Conservation (phyloP, 2,329 filamentous ascomycete genomes). For the Fusarium sp. region DNA sequence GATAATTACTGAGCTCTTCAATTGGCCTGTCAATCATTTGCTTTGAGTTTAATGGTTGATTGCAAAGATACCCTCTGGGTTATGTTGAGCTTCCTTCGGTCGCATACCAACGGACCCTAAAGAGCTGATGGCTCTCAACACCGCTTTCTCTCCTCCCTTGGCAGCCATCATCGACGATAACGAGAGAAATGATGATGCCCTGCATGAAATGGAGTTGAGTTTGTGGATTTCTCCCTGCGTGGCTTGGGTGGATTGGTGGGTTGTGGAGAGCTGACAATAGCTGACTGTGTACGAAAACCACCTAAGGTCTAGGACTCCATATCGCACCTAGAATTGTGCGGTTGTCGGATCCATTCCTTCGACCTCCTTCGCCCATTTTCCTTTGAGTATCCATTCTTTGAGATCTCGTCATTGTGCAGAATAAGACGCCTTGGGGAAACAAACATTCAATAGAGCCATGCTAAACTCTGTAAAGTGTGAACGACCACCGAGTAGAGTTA, state of each 20-base stretch:
- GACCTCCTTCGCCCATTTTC: slow-evolving; percentile 18
- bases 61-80: not conserved
- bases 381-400: slow-evolving; percentile 15
- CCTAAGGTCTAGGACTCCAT: not conserved
- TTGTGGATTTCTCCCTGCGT: slow-evolving; percentile 25
- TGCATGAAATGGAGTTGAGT: slow-evolving; percentile 27
- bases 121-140: not conserved
- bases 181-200: slow-evolving; percentile 24
- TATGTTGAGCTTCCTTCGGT: not conserved
- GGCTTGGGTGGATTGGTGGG: slow-evolving; percentile 32
- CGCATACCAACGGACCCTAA: slow-evolving; percentile 24
- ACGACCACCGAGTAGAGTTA: not conserved
- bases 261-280: slow-evolving; percentile 18
- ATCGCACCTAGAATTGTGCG: not conserved
- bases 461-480: slow-evolving; percentile 8
- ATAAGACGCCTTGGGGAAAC: not conserved
- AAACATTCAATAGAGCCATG: not conserved
- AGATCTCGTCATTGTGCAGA: slow-evolving; percentile 38
- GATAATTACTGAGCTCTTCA: not conserved
- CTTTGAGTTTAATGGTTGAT: slow-evolving; percentile 13
- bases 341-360: slow-evolving; percentile 22
- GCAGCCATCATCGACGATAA: slow-evolving; percentile 9
- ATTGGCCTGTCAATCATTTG: not conserved
- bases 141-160: slow-evolving; percentile 15
- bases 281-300: slow-evolving; percentile 20